Evolutionary conservation across 371 early-diverging fungal genomes (phyloP).

Genomic region (Apophysomyces trapeziformis): DNA sequence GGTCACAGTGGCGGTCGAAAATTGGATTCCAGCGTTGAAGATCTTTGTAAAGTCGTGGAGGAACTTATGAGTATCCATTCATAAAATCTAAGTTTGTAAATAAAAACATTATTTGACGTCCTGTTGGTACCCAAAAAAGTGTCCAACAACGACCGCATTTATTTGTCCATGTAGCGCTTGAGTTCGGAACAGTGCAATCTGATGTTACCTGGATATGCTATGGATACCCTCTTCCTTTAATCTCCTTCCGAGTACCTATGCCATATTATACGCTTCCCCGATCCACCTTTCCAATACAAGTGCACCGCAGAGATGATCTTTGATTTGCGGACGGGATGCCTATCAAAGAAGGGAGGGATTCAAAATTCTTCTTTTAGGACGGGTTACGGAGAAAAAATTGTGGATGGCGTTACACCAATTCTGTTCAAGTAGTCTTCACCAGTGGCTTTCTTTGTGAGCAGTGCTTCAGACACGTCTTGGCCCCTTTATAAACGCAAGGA

Average conservation of each 20-base stretch:
- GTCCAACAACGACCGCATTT: background rate
- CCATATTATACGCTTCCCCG: too few species aligned
- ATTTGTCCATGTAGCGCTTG: background rate
- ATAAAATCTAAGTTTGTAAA: constrained; percentile 18
- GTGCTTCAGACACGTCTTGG: background rate
- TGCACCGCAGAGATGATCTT: too few species aligned
- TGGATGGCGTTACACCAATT: background rate
- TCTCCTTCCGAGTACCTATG: too few species aligned
- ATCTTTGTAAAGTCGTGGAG: constrained; percentile 55
- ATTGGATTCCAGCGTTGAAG: constrained; percentile 48
- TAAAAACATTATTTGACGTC: background rate
- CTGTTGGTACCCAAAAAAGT: background rate
- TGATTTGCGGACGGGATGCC: too few species aligned
- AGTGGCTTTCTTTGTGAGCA: constrained; percentile 6
- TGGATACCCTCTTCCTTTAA: too few species aligned
- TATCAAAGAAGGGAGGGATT: too few species aligned
- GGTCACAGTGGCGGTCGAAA: constrained; percentile 51
- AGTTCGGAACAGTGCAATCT: too few species aligned
- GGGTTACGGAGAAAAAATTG: background rate
- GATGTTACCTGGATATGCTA: too few species aligned
- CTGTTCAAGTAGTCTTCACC: background rate
- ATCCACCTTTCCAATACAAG: too few species aligned
- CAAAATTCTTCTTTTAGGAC: too few species aligned
- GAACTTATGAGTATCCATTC: constrained; percentile 55
- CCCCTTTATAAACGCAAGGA: background rate